A percentile compares a stretch with the other conserved stretches of the same genome.
Evolutionary conservation across 805 yeast species (phyloP).

Genomic region (Scheffersomyces ergatensis): DNA sequence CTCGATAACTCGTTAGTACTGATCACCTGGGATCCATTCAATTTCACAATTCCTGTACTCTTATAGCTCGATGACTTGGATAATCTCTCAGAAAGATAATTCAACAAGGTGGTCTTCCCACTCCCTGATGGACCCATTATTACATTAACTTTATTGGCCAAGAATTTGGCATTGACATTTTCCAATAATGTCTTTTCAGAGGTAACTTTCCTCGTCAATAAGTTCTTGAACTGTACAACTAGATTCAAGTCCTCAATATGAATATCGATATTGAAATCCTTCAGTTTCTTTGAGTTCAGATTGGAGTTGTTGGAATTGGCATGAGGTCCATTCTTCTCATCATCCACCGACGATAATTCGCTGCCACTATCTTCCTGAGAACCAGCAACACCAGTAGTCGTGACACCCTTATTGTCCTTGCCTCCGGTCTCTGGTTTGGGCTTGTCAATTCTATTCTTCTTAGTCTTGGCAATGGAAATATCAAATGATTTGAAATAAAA

Average conservation of each 20-base stretch:
- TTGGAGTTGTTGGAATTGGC: constrained; percentile 1
- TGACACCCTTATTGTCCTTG: too few relatives aligned
- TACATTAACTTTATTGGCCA: constrained; percentile 33
- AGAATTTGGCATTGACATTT: constrained; percentile 27
- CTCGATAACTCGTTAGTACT: constrained; percentile 20
- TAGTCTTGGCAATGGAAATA: constrained; percentile 44
- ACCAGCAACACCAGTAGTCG: too few relatives aligned
- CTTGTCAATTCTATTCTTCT: constrained; percentile 29
- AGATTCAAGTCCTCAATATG: constrained; percentile 30
- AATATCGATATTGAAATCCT: constrained; percentile 10
- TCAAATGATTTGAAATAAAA: constrained; percentile 51
- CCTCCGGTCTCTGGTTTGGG: constrained; percentile 14
- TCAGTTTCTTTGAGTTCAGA: too few relatives aligned
- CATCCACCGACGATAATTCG: background rate
- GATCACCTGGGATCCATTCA: constrained; percentile 24
- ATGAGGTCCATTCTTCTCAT: background rate
- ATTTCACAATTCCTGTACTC: constrained; percentile 12
- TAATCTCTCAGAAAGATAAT: constrained; percentile 50
- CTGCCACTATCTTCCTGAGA: background rate
- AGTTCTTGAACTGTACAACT: constrained; percentile 44
- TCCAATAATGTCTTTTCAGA: constrained; percentile 16
- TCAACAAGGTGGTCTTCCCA: constrained; percentile 42
- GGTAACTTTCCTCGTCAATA: background rate
- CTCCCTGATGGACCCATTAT: constrained; percentile 49
- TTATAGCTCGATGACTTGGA: constrained; percentile 14